Base-by-base conservation (phyloP, 2,329 filamentous ascomycete genomes). In the Cladosporium phlei region DNA sequence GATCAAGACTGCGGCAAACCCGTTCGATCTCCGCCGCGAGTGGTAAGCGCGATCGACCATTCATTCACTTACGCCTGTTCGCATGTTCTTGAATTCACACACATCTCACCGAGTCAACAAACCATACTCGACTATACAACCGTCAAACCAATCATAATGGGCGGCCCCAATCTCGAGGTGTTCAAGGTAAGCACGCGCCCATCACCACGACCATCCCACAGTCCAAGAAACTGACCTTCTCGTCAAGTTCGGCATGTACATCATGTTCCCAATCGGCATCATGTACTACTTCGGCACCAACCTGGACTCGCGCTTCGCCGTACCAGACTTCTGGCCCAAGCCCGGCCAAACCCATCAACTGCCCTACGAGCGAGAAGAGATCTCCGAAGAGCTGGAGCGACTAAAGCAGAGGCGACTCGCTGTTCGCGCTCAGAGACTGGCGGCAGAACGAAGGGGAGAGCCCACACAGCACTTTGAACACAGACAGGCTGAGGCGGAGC, bases 221-320 rank as follows among this genome's bases (percentile, higher is more conserved):
- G n/a, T n/a, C n/a, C n/a, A n/a, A n/a, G n/a, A n/a, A n/a, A n/a
- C n/a, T n/a, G n/a, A n/a, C n/a, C n/a, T 28, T 11, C 12, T 38
- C 22, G n/a, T 25, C 42, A 8, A 96, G 91, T 98, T 98, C 69
- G 90, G 91, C 73, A 87, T 94, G 79, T 98, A 98, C 74, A 84
- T 98, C 73, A 85, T 96, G 78, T 98, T 98, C 71, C 93, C 93
- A 14, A 97, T 98, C 62, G 89, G 88, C 59, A 90, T 93, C 76
- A 98, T 98, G 93, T 97, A 94, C 77, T 98, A 98, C 75, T 98
- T 97, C 69, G 93, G 93, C 65, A 95, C 90, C 47, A 98, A 98
- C 69, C 87, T 98, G 64, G 93, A 98, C 70, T 79, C 85, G 56
- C 85, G 88, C 54, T 98, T 98, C 75, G 73, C 79, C 38, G 88